A percentile compares a stretch with the other conserved stretches of the same genome.
Conservation (phyloP, 805 yeast genomes). For the Pichia cephalocereana region DNA sequence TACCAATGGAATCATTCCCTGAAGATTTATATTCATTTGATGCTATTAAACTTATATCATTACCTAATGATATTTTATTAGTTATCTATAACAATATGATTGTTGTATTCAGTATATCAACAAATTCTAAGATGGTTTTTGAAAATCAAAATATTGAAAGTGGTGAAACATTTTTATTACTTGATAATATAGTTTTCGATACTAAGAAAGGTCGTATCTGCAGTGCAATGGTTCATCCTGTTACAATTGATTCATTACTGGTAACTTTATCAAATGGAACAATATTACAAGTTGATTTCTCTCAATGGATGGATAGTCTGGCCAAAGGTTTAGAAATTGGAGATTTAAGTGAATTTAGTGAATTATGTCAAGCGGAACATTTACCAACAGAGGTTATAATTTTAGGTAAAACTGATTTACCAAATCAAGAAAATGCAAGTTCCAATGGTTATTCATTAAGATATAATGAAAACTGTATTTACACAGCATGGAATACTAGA, state of each 20-base stretch:
- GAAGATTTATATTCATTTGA: slow-evolving; percentile 38
- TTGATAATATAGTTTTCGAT: slow-evolving; percentile 11
- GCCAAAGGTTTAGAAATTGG: slow-evolving; percentile 11
- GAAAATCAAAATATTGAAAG: slow-evolving; percentile 10
- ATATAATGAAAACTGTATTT: slow-evolving; percentile 13
- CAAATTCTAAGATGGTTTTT: slow-evolving; percentile 19
- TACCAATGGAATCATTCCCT: slow-evolving; percentile 46
- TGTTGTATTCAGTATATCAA: slow-evolving; percentile 15
- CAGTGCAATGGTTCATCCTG: slow-evolving; percentile 16
- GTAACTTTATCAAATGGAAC: slow-evolving; percentile 14
- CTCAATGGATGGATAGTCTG: slow-evolving; percentile 19
- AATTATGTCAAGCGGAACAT: slow-evolving; percentile 6
- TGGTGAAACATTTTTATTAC: slow-evolving; percentile 3
- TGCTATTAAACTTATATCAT: slow-evolving; percentile 24
- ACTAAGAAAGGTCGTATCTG: slow-evolving; percentile 3
- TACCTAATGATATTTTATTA: slow-evolving; percentile 19
- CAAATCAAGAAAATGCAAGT: neutral
- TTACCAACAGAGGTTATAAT: slow-evolving; percentile 18
- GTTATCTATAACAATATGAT: slow-evolving; percentile 17
- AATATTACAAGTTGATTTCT: slow-evolving; percentile 21
- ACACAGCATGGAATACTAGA: slow-evolving; percentile 20
- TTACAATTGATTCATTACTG: slow-evolving; percentile 13
- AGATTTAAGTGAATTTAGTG: slow-evolving; percentile 11
- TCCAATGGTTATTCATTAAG: slow-evolving; percentile 1
- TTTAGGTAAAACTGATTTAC: slow-evolving; percentile 12